A percentile compares a stretch with the other conserved stretches of the same genome.
Conservation (phyloP, 1,284 basidiomycete species). For the Fomitopsis betulina region DNA sequence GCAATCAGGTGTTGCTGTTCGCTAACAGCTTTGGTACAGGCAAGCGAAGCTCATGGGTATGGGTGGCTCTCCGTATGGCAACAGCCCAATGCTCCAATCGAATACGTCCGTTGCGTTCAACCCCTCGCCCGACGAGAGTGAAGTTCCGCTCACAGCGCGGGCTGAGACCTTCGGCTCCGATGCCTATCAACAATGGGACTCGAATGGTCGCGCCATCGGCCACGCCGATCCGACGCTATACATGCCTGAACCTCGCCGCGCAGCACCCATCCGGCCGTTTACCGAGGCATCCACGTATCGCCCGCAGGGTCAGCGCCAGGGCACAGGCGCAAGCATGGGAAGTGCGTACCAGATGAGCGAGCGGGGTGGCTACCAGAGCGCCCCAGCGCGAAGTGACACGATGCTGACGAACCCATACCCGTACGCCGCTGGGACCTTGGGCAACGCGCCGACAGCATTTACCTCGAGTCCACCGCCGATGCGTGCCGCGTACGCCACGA, state of each 20-base stretch:
- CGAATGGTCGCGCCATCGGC: conserved; percentile 29
- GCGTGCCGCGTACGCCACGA: not conserved
- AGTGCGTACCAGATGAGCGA: conserved; percentile 3
- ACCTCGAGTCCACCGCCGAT: not conserved
- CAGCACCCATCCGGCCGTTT: conserved; percentile 4
- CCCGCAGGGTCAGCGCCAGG: conserved; percentile 4
- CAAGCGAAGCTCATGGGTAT: conserved; percentile 42
- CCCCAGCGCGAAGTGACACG: not conserved
- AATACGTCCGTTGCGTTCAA: conserved; percentile 30
- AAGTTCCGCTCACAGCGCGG: conserved; percentile 35
- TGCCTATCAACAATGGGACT: conserved; percentile 35
- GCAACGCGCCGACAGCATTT: not conserved
- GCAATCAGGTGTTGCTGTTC: not conserved
- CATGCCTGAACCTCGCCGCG: conserved; percentile 9
- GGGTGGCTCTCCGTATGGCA: conserved; percentile 27
- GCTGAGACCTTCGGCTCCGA: conserved; percentile 7
- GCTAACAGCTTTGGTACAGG: conserved; percentile 23
- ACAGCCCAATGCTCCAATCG: conserved; percentile 22
- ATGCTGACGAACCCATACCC: conserved; percentile 5
- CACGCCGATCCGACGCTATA: conserved; percentile 19
- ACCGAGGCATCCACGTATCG: conserved; percentile 4
- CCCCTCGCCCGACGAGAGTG: conserved; percentile 32
- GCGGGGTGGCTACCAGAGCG: conserved; percentile 1
- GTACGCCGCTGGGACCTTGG: not conserved
- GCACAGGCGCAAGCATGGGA: not conserved